Evolutionary conservation across 2,329 filamentous ascomycete genomes (phyloP), one percentile per base, ranked within the genome.

Genomic region (Ceratocystis smalleyi): DNA sequence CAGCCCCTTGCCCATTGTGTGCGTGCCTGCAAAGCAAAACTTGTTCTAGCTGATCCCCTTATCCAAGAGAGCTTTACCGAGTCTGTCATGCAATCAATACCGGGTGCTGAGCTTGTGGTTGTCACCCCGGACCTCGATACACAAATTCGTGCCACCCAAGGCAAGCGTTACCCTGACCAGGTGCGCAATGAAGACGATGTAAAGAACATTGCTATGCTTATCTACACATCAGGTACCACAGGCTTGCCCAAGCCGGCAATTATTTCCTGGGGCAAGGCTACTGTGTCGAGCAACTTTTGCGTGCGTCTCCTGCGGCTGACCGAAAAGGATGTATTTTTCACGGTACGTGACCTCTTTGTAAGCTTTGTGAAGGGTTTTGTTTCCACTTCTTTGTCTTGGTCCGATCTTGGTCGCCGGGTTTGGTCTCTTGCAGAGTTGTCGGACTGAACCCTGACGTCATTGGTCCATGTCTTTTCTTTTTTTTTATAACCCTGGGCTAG

Each of bases 171-270:
- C 43, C 78, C 85, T 12, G 81, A 89, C 72, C 73, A 78, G 57
- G 74, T 78, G 57, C 79, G 85, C 66, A 73, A 75, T 59, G 79
- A 82, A 17, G 73, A 79, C 64, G 74, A 76, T 19, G 70, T 76
- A 5, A 74, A 79, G 6, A 80, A 83, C 65, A 83, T 89, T 76
- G 86, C 83, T 1, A 78, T 87, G 55, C 79, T 95, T 68, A 91
- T 96, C 69, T 95, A 88, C 73, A 95, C 90, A 0, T 90, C 86
- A 35, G 90, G 90, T 19, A 95, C 90, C 0, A 95, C 90, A 0
- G 90, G 90, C 0, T 75, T 95, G 68, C 89, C 90, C 8, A 95
- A 95, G 71, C 83, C 87, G 0, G 88, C 87, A 10, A 83, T 91
- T 60, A 81, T 91, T 1, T 83, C 83, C n/a, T 90, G 86, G 86